These are phyloP conservation scores for Entomortierella beljakovae DNA, from an alignment of 192 early-diverging fungal genomes.

Conservation along the genomic window DNA sequence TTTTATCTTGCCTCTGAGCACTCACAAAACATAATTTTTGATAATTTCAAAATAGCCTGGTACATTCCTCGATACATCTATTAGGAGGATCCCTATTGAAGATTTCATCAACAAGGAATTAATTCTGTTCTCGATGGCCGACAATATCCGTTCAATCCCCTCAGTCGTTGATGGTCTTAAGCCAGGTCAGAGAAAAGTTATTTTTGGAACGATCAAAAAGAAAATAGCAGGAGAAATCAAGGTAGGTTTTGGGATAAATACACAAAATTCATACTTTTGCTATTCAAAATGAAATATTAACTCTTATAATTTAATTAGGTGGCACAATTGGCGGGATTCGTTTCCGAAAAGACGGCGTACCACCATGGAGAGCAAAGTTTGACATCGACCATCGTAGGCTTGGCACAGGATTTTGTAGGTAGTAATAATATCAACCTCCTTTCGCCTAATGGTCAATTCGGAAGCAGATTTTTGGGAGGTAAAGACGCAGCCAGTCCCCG, in stretches of 20 bases:
- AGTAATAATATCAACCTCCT: conserved; percentile 94
- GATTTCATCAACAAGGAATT: conserved; percentile 98
- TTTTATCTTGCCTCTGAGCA: too few relatives aligned
- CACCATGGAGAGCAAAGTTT: conserved; percentile 95
- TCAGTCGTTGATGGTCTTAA: conserved; percentile 95
- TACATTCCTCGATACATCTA: conserved; percentile 89
- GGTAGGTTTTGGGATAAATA: too few relatives aligned
- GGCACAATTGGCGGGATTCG: conserved; percentile 87
- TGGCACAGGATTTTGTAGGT: conserved; percentile 97
- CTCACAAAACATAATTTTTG: too few relatives aligned
- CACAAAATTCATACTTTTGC: background rate
- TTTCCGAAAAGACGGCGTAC: conserved; percentile 90
- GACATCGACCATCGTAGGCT: conserved; percentile 85
- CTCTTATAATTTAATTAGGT: conserved; percentile 56
- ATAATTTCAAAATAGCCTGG: conserved; percentile 70
- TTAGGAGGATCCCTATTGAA: conserved; percentile 77
- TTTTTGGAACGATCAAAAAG: conserved; percentile 87
- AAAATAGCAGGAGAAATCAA: conserved; percentile 88
- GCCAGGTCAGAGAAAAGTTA: conserved; percentile 95
- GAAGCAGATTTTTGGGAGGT: conserved; percentile 87
- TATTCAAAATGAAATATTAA: background rate
- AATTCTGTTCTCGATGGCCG: conserved; percentile 94
- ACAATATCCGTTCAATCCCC: conserved; percentile 95
- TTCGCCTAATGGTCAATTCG: conserved; percentile 91
- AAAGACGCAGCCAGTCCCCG: conserved; percentile 97